phyloP scores from a whole-genome alignment of 768 basidiomycete genomes.

The Chlorophyllum brunneum region DNA sequence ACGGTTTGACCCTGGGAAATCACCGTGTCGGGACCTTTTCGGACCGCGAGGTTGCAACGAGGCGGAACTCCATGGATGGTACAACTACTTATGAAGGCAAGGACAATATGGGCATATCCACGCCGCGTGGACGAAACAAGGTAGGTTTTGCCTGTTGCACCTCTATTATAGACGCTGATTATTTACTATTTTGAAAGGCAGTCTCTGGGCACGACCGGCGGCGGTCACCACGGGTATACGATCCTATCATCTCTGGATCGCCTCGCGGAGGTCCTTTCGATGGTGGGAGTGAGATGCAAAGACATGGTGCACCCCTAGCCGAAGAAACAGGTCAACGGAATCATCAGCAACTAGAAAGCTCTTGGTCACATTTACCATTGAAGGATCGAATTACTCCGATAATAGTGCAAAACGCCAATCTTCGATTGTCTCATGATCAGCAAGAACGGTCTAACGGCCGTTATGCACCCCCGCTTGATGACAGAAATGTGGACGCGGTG shows the following conservation, averaged over 20 bases:
- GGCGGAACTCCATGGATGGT: neutral
- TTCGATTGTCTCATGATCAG: neutral
- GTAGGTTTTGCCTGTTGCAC: neutral
- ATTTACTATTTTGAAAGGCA: neutral
- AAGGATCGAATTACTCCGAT: slow-evolving; percentile 17
- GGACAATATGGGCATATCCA: neutral
- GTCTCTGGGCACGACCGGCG: neutral
- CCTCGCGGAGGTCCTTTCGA: neutral
- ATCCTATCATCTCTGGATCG: neutral
- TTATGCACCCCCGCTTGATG: neutral
- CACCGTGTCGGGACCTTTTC: neutral
- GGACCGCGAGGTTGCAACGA: neutral
- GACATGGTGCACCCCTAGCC: no score
- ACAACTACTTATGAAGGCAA: neutral
- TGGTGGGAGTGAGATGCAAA: no score
- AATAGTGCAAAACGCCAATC: slow-evolving; percentile 14
- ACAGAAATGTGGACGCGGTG: neutral
- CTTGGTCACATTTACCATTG: slow-evolving; percentile 7
- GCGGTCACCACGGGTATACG: neutral
- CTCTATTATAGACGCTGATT: neutral
- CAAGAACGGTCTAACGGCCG: neutral
- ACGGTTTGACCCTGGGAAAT: neutral
- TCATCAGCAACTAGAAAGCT: neutral
- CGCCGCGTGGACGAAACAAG: neutral
- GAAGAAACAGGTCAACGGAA: neutral